A percentile compares a stretch with the other conserved stretches of the same genome.
Evolutionary conservation across 495 filamentous ascomycete genomes (phyloP).

Genomic region (Daldinia caldariorum): DNA sequence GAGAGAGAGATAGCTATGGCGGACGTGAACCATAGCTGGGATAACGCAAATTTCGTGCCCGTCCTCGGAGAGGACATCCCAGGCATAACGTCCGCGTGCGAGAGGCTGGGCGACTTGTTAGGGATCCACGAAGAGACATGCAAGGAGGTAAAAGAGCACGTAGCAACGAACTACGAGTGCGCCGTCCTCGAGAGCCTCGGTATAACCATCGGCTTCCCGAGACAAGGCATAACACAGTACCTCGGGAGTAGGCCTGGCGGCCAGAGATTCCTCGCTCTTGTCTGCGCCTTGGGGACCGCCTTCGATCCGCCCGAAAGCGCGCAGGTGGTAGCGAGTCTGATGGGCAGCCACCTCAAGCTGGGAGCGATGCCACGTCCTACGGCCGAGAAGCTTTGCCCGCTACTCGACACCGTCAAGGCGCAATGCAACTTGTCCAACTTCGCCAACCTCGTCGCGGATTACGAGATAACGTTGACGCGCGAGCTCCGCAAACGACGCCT

Average conservation of each 20-base stretch:
- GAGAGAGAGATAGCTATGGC: background rate
- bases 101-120: slow-evolving; percentile 9
- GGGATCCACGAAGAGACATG: slow-evolving; percentile 22
- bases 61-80: background rate
- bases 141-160: background rate
- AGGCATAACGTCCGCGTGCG: slow-evolving; percentile 10
- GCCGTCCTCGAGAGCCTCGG: background rate
- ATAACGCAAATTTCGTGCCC: slow-evolving; percentile 2
- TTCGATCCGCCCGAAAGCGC: slow-evolving; percentile 15
- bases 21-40: background rate
- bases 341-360: background rate
- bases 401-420: slow-evolving; percentile 1
- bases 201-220: slow-evolving; percentile 9
- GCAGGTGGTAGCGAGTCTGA: slow-evolving; percentile 7
- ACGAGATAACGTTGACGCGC: slow-evolving; percentile 11
- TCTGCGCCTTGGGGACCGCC: slow-evolving; percentile 21
- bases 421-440: slow-evolving; percentile 18
- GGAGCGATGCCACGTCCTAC: slow-evolving; percentile 7
- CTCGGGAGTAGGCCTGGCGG: slow-evolving; percentile 8
- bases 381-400: slow-evolving; percentile 9
- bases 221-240: background rate
- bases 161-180: background rate
- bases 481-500: slow-evolving; percentile 2
- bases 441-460: slow-evolving; percentile 2
- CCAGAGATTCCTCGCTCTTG: slow-evolving; percentile 14